Conservation (phyloP, 345 rosid species). For the Syzygium jambos region DNA sequence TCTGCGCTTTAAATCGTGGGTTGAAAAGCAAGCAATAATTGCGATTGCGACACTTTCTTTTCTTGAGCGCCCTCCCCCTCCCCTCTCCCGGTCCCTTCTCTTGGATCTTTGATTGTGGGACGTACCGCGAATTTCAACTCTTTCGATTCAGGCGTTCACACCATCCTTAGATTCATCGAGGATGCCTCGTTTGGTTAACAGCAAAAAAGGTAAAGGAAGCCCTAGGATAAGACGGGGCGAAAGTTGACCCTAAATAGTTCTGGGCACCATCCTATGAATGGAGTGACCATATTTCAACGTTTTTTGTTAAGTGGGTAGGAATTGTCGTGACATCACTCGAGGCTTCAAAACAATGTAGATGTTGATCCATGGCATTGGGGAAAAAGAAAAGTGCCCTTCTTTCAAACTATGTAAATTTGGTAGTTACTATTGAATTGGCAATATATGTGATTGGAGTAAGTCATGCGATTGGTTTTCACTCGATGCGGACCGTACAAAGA, state of each 20-base stretch:
- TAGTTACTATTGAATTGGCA: neutral
- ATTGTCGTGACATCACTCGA: neutral
- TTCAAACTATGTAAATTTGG: neutral
- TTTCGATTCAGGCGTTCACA: neutral
- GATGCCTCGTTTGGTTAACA: neutral
- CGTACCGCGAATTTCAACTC: neutral
- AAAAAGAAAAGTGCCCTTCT: neutral
- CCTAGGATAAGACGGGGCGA: neutral
- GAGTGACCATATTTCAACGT: neutral
- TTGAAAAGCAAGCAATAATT: neutral
- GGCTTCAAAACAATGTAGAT: neutral
- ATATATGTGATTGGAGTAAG: neutral
- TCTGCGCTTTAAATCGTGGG: neutral
- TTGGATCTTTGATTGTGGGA: neutral
- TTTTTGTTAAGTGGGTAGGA: neutral
- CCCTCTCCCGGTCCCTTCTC: neutral
- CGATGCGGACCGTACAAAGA: rapidly evolving
- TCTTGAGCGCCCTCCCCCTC: neutral
- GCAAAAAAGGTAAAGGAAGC: neutral
- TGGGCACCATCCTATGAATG: neutral
- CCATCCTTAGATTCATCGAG: neutral
- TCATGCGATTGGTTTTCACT: neutral
- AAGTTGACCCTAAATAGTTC: neutral
- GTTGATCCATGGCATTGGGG: neutral
- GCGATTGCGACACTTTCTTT: neutral